Conservation (phyloP, 2,329 filamentous ascomycete genomes). For the Xylariaceae sp. region DNA sequence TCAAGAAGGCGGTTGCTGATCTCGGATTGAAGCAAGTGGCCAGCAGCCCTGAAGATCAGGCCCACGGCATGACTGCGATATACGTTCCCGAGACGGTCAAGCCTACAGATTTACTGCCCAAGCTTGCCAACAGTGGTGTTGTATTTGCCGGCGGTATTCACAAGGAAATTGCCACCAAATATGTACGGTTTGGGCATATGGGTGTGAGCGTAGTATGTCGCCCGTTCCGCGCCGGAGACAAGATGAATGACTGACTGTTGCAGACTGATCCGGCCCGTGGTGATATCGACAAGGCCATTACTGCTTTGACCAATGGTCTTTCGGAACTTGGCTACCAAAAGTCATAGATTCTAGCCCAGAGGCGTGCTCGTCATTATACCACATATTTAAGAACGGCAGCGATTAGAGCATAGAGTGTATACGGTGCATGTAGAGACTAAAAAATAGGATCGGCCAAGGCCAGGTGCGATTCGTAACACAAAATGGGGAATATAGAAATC, state of each 20-base stretch:
- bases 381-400: too few relatives aligned
- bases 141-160: slow-evolving; percentile 95
- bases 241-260: slow-evolving; percentile 14
- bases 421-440: too few relatives aligned
- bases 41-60: slow-evolving; percentile 81
- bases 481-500: too few relatives aligned
- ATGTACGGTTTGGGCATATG: slow-evolving; percentile 97
- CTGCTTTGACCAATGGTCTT: slow-evolving; percentile 72
- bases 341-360: slow-evolving; percentile 26
- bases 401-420: too few relatives aligned
- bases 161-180: slow-evolving; percentile 90
- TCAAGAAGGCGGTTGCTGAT: slow-evolving; percentile 79
- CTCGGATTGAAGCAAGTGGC: slow-evolving; percentile 88
- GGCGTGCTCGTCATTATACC: too few relatives aligned
- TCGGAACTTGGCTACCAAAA: slow-evolving; percentile 68
- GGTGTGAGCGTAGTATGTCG: slow-evolving; percentile 76
- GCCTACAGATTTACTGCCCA: slow-evolving; percentile 80
- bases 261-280: slow-evolving; percentile 71
- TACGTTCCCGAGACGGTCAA: slow-evolving; percentile 84
- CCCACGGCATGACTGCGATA: slow-evolving; percentile 97
- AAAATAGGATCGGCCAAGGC: too few relatives aligned
- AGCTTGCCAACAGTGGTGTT: slow-evolving; percentile 79
- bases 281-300: slow-evolving; percentile 82
- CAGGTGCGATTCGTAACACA: too few relatives aligned
- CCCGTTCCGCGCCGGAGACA: not conserved